These are phyloP conservation scores for Rosa rugosa DNA, from an alignment of 306 rosid genomes.

Conservation along the genomic window DNA sequence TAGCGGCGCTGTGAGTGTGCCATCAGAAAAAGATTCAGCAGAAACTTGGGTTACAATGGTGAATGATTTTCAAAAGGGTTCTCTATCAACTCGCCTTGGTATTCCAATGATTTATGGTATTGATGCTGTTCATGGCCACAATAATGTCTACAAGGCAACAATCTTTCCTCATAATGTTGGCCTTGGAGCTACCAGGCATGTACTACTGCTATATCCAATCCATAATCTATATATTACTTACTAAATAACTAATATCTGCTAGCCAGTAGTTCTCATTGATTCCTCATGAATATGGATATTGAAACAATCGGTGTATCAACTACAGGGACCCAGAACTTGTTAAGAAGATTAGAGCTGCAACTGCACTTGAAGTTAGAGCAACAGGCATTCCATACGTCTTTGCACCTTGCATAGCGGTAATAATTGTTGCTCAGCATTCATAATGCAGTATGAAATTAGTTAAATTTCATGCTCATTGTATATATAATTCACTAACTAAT, in stretches of 20 bases:
- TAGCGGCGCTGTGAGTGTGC: constrained; percentile 39
- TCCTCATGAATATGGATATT: not conserved
- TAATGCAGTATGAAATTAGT: not conserved
- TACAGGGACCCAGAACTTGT: constrained; percentile 36
- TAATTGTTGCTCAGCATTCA: too few species aligned
- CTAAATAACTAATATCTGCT: too few species aligned
- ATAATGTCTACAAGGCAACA: constrained; percentile 37
- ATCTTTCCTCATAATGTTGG: constrained; percentile 47
- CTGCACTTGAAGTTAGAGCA: constrained; percentile 43
- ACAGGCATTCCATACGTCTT: constrained; percentile 39
- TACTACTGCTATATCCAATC: not conserved
- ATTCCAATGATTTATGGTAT: constrained; percentile 48
- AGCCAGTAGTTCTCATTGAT: not conserved
- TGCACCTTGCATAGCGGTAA: constrained; percentile 42
- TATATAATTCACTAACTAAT: not conserved
- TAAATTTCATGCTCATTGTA: too few species aligned
- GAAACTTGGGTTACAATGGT: constrained; percentile 39
- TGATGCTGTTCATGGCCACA: constrained; percentile 46
- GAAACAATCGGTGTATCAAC: not conserved
- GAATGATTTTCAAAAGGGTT: constrained; percentile 31
- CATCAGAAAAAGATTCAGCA: constrained; percentile 28
- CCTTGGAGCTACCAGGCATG: constrained; percentile 46
- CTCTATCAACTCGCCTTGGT: constrained; percentile 37
- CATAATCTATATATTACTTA: too few species aligned
- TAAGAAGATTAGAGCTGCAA: constrained; percentile 35